Conservation (phyloP, 352 stramenopile species). For the Globisporangium perplexum region DNA sequence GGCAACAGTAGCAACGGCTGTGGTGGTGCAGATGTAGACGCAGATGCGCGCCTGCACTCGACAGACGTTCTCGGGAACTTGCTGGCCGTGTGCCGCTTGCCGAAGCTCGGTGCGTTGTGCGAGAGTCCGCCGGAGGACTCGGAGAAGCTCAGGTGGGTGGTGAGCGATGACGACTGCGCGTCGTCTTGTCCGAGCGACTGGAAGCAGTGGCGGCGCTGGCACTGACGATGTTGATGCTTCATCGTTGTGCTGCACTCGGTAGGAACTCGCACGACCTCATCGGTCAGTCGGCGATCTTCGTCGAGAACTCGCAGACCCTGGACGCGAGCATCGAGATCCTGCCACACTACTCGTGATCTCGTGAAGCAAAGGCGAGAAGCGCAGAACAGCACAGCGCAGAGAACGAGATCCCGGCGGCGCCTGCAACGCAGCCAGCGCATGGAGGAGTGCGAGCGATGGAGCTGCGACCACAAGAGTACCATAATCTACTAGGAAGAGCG, state of each 20-base stretch:
- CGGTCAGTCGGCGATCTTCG: constrained; percentile 22
- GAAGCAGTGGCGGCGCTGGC: neutral
- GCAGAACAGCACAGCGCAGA: neutral
- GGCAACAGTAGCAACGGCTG: constrained; percentile 4
- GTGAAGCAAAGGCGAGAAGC: neutral
- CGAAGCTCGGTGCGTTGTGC: constrained; percentile 32
- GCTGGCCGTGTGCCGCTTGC: constrained; percentile 43
- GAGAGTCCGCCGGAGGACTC: constrained; percentile 18
- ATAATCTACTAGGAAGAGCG: constrained; percentile 17
- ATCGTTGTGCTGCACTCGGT: too few species aligned
- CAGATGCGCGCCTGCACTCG: constrained; percentile 29
- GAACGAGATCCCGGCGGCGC: too few species aligned
- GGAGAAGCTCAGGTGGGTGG: constrained; percentile 16
- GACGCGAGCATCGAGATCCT: constrained; percentile 53
- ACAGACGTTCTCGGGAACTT: constrained; percentile 69
- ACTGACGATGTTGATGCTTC: neutral
- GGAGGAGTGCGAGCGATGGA: neutral
- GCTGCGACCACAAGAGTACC: constrained; percentile 2
- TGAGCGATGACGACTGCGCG: too few species aligned
- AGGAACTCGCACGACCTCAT: constrained; percentile 15
- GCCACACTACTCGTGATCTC: constrained; percentile 45
- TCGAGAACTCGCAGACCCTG: constrained; percentile 47
- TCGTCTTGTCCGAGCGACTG: neutral
- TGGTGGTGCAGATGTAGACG: neutral
- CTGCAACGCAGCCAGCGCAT: neutral